Evolutionary conservation across 805 yeast genomes (phyloP).

Genomic region (Saccharomycopsis synnaedendra): DNA sequence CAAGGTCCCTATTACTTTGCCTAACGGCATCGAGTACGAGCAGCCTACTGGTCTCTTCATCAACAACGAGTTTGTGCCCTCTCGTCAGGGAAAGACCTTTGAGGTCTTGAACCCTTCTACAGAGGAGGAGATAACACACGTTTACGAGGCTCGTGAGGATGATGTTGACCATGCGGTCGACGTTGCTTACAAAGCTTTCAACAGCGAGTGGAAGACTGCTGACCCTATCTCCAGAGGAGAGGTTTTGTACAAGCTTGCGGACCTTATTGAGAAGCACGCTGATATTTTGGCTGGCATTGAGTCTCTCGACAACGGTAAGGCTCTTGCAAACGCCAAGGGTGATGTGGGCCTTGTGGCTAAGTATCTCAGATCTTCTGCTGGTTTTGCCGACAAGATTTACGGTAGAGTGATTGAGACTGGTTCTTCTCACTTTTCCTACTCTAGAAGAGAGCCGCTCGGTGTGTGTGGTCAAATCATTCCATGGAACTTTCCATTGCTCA

Average conservation of each 20-base stretch:
- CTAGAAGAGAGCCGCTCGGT: conserved; percentile 67
- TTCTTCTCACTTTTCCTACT: conserved; percentile 48
- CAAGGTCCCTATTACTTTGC: conserved; percentile 32
- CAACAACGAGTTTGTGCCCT: conserved; percentile 68
- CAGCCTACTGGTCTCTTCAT: conserved; percentile 77
- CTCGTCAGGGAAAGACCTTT: conserved; percentile 45
- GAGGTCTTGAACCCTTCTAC: conserved; percentile 50
- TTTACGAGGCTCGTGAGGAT: conserved; percentile 45
- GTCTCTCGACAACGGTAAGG: conserved; percentile 69
- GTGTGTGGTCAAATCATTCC: conserved; percentile 79
- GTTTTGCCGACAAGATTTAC: conserved; percentile 57
- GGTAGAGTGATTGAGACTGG: conserved; percentile 61
- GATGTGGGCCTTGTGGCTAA: conserved; percentile 56
- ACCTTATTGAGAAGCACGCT: conserved; percentile 49
- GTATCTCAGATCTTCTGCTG: conserved; percentile 62
- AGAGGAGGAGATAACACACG: conserved; percentile 46
- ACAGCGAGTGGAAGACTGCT: conserved; percentile 42
- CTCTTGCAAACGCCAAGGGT: conserved; percentile 51
- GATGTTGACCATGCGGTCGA: conserved; percentile 65
- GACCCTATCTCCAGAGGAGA: conserved; percentile 48
- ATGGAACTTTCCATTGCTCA: conserved; percentile 77
- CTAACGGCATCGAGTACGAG: conserved; percentile 53
- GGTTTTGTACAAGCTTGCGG: conserved; percentile 51
- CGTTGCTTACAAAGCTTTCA: conserved; percentile 54
- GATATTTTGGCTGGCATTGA: conserved; percentile 61